Conservation (phyloP, 345 rosid genomes). For the Citrus mangshanensis region DNA sequence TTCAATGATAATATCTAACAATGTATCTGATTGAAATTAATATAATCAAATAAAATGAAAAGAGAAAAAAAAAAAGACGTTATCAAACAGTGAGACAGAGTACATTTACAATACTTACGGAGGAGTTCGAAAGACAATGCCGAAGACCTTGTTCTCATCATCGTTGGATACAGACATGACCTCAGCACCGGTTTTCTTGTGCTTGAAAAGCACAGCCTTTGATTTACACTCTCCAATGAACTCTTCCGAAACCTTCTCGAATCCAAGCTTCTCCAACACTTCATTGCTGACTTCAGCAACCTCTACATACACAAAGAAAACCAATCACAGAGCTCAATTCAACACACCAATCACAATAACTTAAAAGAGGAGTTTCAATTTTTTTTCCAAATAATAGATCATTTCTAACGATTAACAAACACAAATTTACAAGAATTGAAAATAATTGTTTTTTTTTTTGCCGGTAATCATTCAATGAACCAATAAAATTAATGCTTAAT, state of each 20-base stretch:
- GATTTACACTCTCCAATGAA: constrained; percentile 92
- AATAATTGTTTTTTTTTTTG: no score
- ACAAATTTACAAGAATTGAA: background rate
- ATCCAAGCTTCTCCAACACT: constrained; percentile 73
- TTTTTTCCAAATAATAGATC: no score
- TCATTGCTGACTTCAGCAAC: constrained; percentile 46
- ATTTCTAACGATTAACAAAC: background rate
- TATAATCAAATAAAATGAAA: background rate
- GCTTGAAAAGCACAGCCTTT: constrained; percentile 71
- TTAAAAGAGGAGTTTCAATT: background rate
- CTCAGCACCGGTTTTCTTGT: constrained; percentile 90
- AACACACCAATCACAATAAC: constrained; percentile 1
- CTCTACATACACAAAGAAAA: constrained; percentile 35
- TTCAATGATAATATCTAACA: background rate
- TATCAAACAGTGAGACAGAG: background rate
- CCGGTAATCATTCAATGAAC: no score
- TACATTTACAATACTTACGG: constrained; percentile 50
- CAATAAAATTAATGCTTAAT: no score
- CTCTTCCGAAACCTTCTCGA: constrained; percentile 80
- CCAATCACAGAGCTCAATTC: constrained; percentile 5
- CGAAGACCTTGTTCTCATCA: constrained; percentile 88
- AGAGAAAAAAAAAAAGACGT: background rate
- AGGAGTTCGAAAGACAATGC: constrained; percentile 84
- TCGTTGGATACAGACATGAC: constrained; percentile 89
- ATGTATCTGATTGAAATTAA: background rate